phyloP scores from a whole-genome alignment of 1,284 basidiomycete genomes.

The Prillingera fragicola region DNA sequence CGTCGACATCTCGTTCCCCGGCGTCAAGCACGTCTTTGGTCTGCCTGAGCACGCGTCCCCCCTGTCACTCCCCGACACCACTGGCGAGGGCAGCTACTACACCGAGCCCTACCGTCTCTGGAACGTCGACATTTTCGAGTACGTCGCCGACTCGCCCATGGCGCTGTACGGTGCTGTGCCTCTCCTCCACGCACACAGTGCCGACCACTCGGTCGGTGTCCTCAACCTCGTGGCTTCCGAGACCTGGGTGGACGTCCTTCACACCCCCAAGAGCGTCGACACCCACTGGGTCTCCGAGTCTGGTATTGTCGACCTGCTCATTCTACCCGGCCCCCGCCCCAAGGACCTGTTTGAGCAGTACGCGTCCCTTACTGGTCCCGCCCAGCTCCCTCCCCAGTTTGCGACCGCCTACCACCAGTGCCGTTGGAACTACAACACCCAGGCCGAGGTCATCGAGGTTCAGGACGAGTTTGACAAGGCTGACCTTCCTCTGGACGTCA shows the following conservation, averaged over 20 bases:
- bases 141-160: conserved; percentile 83
- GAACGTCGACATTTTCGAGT: conserved; percentile 97
- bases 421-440: conserved; percentile 95
- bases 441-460: conserved; percentile 82
- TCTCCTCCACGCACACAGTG: conserved; percentile 84
- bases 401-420: conserved; percentile 95
- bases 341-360: conserved; percentile 80
- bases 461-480: conserved; percentile 83
- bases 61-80: conserved; percentile 77
- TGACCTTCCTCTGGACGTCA: conserved; percentile 91
- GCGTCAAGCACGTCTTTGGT: conserved; percentile 82
- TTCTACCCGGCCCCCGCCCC: conserved; percentile 84
- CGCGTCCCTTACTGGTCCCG: conserved; percentile 73
- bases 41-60: conserved; percentile 95
- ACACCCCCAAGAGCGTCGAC: conserved; percentile 58
- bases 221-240: conserved; percentile 90
- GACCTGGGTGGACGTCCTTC: conserved; percentile 88
- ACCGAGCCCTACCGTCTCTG: conserved; percentile 90
- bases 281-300: conserved; percentile 98
- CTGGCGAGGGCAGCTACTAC: conserved; percentile 56
- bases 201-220: conserved; percentile 73
- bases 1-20: conserved; percentile 88
- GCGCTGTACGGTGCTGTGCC: conserved; percentile 90
- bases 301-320: conserved; percentile 88
- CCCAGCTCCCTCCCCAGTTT: conserved; percentile 83